Evolutionary conservation across 305 asterid species (phyloP).

Genomic region (Vinca major): DNA sequence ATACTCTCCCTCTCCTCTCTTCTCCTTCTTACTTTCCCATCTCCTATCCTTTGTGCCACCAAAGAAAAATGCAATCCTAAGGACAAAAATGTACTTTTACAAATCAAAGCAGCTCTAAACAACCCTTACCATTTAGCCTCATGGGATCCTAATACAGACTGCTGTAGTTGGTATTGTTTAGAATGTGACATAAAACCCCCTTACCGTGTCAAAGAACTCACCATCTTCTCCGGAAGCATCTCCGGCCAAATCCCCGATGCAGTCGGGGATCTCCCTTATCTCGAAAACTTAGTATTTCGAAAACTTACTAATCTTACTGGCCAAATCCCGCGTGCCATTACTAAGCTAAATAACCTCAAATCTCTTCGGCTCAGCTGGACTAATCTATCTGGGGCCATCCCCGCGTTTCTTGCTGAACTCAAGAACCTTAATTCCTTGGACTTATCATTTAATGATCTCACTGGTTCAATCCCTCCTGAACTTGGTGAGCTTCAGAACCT

Average conservation of each 20-base stretch:
- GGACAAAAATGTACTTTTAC: too few species aligned
- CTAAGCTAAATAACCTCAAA: constrained; percentile 25
- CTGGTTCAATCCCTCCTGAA: constrained; percentile 25
- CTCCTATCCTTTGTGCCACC: too few species aligned
- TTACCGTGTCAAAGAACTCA: constrained; percentile 16
- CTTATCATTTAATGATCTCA: constrained; percentile 24
- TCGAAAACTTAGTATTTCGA: constrained; percentile 12
- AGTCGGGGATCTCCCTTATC: constrained; percentile 26
- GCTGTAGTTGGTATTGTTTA: too few species aligned
- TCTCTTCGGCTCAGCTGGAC: constrained; percentile 21
- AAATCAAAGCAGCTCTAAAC: too few species aligned
- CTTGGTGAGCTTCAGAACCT: constrained; percentile 22
- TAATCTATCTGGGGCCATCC: constrained; percentile 28
- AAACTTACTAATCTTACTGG: constrained; percentile 30
- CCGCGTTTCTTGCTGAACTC: constrained; percentile 27
- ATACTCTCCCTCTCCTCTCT: too few species aligned
- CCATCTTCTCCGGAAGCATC: constrained; percentile 19
- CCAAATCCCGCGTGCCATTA: constrained; percentile 21
- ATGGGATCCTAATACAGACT: too few species aligned
- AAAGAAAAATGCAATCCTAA: too few species aligned
- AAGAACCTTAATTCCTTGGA: constrained; percentile 21
- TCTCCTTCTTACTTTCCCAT: too few species aligned
- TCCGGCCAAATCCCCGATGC: constrained; percentile 31
- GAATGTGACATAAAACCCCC: too few species aligned
- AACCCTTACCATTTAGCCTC: too few species aligned